A percentile compares a stretch with the other conserved stretches of the same genome.
Conservation (phyloP, 2,329 filamentous ascomycete genomes). For the Alternaria sp. region DNA sequence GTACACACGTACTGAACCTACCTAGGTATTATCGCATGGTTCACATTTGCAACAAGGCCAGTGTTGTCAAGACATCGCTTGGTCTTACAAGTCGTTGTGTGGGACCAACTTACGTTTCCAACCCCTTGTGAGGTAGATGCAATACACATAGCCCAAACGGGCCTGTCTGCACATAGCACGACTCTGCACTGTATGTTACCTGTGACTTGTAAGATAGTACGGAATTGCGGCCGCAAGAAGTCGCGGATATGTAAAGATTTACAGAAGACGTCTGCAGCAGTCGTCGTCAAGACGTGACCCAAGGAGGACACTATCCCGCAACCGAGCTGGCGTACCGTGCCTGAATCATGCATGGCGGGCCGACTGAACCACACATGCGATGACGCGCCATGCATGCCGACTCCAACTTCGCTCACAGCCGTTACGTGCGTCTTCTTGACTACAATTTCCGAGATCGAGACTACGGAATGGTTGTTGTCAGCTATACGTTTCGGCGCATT, state of each 20-base stretch:
- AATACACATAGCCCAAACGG: neutral
- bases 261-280: neutral
- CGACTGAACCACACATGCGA: neutral
- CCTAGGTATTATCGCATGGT: neutral
- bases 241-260: neutral
- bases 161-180: neutral
- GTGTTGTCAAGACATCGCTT: too few species aligned
- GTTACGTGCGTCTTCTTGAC: neutral
- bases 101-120: neutral
- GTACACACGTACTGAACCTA: neutral
- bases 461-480: neutral
- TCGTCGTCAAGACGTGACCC: neutral
- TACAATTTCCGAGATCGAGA: neutral
- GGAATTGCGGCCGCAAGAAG: neutral
- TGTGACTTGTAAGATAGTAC: neutral
- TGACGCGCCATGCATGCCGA: neutral
- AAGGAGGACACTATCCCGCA: slow-evolving; percentile 3
- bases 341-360: neutral
- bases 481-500: neutral
- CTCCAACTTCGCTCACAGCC: neutral
- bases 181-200: neutral
- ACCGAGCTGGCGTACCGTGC: neutral
- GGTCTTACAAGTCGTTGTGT: neutral
- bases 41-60: neutral
- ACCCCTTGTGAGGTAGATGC: neutral